Percentiles rank a stretch among this genome's conserved stretches.
These are phyloP conservation scores for Eragrostis nindensis DNA, from an alignment of 176 grass and related monocot genomes.

Conservation along the genomic window DNA sequence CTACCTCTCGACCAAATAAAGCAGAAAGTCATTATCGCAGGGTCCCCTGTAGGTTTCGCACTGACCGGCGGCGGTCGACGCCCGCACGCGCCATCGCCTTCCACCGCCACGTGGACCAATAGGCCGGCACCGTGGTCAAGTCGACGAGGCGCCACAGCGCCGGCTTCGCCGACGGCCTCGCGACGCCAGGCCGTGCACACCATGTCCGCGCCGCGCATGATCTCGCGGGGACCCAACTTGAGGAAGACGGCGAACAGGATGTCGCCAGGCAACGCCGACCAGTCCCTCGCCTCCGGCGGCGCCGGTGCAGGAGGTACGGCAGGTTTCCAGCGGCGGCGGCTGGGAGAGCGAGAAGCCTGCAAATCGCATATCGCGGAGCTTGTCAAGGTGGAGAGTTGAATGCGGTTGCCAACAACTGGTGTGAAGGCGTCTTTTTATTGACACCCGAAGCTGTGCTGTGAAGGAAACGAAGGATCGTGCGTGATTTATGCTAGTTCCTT, in stretches of 20 bases:
- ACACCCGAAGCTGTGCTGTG: too few relatives aligned
- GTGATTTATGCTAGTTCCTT: too few relatives aligned
- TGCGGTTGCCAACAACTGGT: too few relatives aligned
- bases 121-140: not conserved
- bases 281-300: not conserved
- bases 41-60: not conserved
- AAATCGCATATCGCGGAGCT: too few relatives aligned
- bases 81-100: not conserved
- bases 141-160: not conserved
- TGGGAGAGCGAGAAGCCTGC: not conserved
- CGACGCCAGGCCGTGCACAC: not conserved
- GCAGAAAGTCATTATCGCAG: not conserved
- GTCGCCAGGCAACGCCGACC: not conserved
- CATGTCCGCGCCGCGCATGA: not conserved
- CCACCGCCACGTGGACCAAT: not conserved
- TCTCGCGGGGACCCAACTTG: not conserved
- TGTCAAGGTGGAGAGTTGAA: too few relatives aligned
- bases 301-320: not conserved
- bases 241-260: not conserved
- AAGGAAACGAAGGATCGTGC: too few relatives aligned
- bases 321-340: not conserved
- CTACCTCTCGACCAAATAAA: not conserved
- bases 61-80: not conserved
- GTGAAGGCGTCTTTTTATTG: too few relatives aligned
- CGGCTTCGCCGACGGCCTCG: not conserved